Percentiles rank a stretch among this genome's conserved stretches.
phyloP scores from a whole-genome alignment of 192 early-diverging fungal species.

The Neocallimastix lanati region DNA sequence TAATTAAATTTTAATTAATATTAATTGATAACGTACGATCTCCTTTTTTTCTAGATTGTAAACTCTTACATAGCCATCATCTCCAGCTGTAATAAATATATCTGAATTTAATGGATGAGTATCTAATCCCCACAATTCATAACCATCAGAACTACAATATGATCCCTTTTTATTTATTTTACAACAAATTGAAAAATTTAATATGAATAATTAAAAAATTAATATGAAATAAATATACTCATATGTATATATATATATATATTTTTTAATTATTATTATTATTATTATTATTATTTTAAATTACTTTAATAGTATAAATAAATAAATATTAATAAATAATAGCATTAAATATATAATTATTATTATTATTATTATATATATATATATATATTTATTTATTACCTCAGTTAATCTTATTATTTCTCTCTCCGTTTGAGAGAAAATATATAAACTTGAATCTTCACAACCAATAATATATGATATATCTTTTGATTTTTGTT shows the following conservation, averaged over 20 bases:
- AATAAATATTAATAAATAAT: too few species aligned
- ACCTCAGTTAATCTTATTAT: not conserved
- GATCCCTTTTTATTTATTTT: not conserved
- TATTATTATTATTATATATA: not conserved
- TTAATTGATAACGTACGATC: not conserved
- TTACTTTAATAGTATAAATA: too few species aligned
- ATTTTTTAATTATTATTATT: too few species aligned
- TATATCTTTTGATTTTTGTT: not conserved
- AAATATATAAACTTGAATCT: not conserved
- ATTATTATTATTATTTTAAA: too few species aligned
- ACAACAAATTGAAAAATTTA: too few species aligned
- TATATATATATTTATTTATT: not conserved
- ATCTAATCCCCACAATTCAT: conserved; percentile 14
- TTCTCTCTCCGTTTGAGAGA: not conserved
- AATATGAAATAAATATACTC: too few species aligned
- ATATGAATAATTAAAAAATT: too few species aligned
- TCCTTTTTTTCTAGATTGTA: conserved; percentile 3
- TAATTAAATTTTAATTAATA: too few species aligned
- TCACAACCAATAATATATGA: not conserved
- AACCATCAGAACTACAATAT: not conserved
- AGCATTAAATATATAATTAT: too few species aligned
- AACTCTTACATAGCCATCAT: conserved; percentile 9
- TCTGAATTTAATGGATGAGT: conserved; percentile 8
- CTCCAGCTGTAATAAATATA: conserved; percentile 5
- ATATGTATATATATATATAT: too few species aligned